Base-by-base conservation (phyloP, 208 protist species). In the Trypanosoma melophagium region DNA sequence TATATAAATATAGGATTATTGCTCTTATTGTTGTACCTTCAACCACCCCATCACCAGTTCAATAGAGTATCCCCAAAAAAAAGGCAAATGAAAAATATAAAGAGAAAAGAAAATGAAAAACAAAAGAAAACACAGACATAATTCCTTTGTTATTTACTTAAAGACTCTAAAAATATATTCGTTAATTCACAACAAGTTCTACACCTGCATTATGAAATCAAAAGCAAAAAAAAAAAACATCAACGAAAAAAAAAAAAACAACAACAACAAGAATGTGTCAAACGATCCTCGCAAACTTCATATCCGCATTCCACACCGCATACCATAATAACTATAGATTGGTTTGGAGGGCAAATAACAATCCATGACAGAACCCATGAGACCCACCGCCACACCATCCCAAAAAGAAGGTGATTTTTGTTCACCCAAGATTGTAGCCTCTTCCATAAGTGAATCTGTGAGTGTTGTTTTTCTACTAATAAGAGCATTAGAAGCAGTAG, bases 321-420 rank as follows among this genome's bases (percentile, higher is more conserved):
- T 92, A 65, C 80, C 64, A 53, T 90, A 86, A 68, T 95, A 95
- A 22, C 42, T 51, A 13, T 79, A 65, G n/a, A 89, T 54, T 2
- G 90, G 75, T 52, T 89, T 91, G 55, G 81, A 77, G 0, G 90
- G 90, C 0, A 93, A 51, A 60, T 90, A 92, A 67, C 90, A 93
- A 62, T 95, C 90, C 76, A 95, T 79, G 45, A 95, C 68, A 16
- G 90, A 90, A 19, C 90, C 90, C 19, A 92, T 45, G 24, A 93
- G 72, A 0, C 86, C 90, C 13, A 93, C 87, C 7, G 90, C 90
- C 14, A 93, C 79, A 21, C 90, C 90, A 72, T 95, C 90, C 66
- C 59, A 77, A 60, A 84, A 95, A 13, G 77, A 87, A 17, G 89
- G 89, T 13, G 63, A 49, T 7, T 62, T 66, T 41, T 56, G 64